phyloP scores from a whole-genome alignment of 1,284 basidiomycete species.

The Leccinum cinnamomeum region DNA sequence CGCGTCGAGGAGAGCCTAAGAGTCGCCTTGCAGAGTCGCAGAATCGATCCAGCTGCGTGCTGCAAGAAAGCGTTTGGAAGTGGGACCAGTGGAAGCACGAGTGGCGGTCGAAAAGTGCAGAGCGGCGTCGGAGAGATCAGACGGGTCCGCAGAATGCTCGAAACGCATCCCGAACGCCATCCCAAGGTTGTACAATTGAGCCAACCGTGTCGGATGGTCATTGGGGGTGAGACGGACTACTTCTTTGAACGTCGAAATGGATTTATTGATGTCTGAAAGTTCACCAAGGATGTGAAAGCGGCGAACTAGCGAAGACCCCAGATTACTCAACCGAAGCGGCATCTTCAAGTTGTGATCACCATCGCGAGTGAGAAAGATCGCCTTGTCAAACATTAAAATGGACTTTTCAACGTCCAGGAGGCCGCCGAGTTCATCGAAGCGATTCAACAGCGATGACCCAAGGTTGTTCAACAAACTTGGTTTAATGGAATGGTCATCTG shows the following conservation, averaged over 20 bases:
- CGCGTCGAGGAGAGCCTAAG: background rate
- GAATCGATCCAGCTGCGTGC: background rate
- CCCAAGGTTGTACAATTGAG: background rate
- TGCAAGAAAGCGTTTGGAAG: background rate
- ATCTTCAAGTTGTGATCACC: background rate
- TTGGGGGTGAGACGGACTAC: background rate
- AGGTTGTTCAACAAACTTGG: background rate
- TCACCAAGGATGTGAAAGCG: background rate
- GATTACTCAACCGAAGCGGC: background rate
- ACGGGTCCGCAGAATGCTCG: background rate
- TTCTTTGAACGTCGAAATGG: background rate
- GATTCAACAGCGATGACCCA: background rate
- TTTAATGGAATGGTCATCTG: background rate
- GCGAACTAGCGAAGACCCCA: background rate
- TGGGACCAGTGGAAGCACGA: background rate
- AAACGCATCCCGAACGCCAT: background rate
- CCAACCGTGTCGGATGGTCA: background rate
- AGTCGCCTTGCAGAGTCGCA: background rate
- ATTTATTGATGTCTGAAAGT: background rate
- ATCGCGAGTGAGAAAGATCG: background rate
- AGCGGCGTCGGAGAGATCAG: background rate
- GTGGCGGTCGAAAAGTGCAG: background rate
- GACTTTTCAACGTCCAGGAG: background rate
- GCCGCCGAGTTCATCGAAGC: background rate
- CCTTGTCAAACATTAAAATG: background rate